Evolutionary conservation across 768 basidiomycete genomes (phyloP), one percentile per base, ranked within the genome.

Genomic region (Albatrellus ellisii): DNA sequence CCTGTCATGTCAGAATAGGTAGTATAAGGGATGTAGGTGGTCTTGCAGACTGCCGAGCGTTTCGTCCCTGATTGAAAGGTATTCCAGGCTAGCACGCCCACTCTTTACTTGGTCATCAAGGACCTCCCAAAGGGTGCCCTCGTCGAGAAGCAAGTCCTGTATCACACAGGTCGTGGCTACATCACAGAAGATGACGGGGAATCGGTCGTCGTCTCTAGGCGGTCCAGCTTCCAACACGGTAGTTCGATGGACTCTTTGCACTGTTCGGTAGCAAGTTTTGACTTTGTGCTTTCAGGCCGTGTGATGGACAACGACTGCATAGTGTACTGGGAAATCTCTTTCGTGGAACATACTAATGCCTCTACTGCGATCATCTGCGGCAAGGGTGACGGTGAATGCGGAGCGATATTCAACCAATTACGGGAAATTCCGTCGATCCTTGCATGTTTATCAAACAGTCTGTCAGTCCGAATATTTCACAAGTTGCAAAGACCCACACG

Each of bases 81-180:
- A n/a, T n/a, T 58, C 58, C 51, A 58, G 22, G 41, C 34, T 0
- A 11, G 37, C 6, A 56, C 55, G 6, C 64, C 68, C 4, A 70
- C 70, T 0, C 58, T 90, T 6, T 83, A 81, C 52, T 52, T 78
- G 0, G 70, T 66, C 2, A 70, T 85, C 5, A 69, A 73, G 42
- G 66, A 70, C 27, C 62, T 90, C 6, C 87, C 87, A 0, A 85
- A 81, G 51, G 68, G 64, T 42, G 87, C 84, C 1, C 56, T 73
- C 26, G 53, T 87, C 9, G 87, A 90, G 56, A 86, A 85, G 51
- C 86, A 89, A 54, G 73, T 79, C 2, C 48, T 84, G 6, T 54
- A 76, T 9, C 83, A 87, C 51, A 84, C 79, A 0, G 80, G 83
- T 3, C 69, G 71, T 26, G 70, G 67, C 43, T 47, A 57, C n/a